A percentile compares a stretch with the other conserved stretches of the same genome.
phyloP scores from a whole-genome alignment of 2,329 filamentous ascomycete species.

The Aspergillus flavus region DNA sequence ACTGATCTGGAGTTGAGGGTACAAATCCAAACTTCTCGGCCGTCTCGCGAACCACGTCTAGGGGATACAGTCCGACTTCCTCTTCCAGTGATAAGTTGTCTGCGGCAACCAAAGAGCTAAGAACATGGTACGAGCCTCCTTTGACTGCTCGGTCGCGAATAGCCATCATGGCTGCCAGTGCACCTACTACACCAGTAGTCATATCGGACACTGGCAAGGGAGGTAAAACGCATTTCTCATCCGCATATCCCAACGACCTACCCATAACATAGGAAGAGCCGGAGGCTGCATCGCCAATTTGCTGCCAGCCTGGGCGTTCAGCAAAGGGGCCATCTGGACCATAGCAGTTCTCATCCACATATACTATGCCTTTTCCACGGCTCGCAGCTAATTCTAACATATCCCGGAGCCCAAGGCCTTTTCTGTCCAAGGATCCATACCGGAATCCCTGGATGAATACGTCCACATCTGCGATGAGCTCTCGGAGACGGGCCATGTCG shows the following conservation, averaged over 20 bases:
- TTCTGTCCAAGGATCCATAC: conserved; percentile 42
- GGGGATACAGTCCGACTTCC: conserved; percentile 38
- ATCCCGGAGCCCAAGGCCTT: conserved; percentile 39
- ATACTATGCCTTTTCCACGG: conserved; percentile 50
- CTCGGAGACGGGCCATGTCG: conserved; percentile 44
- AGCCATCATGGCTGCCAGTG: conserved; percentile 20
- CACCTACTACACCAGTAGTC: conserved; percentile 25
- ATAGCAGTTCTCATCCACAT: conserved; percentile 56
- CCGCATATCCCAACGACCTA: conserved; percentile 30
- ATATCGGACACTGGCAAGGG: conserved; percentile 28
- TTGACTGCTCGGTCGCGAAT: conserved; percentile 20
- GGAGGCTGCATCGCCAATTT: conserved; percentile 51
- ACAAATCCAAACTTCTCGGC: conserved; percentile 17
- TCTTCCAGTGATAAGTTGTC: conserved; percentile 33
- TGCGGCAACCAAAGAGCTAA: conserved; percentile 32
- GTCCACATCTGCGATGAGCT: conserved; percentile 53
- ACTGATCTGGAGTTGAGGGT: conserved; percentile 21
- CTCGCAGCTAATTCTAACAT: conserved; percentile 44
- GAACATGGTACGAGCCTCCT: conserved; percentile 28
- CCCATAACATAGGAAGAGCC: conserved; percentile 44
- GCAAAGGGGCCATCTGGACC: conserved; percentile 51
- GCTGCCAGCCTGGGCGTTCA: conserved; percentile 54
- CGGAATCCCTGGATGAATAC: conserved; percentile 59
- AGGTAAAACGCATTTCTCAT: conserved; percentile 22
- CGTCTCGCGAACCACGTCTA: conserved; percentile 21